These are phyloP conservation scores for Cordyceps fumosorosea DNA, from an alignment of 2,329 filamentous ascomycete species.

Conservation along the genomic window DNA sequence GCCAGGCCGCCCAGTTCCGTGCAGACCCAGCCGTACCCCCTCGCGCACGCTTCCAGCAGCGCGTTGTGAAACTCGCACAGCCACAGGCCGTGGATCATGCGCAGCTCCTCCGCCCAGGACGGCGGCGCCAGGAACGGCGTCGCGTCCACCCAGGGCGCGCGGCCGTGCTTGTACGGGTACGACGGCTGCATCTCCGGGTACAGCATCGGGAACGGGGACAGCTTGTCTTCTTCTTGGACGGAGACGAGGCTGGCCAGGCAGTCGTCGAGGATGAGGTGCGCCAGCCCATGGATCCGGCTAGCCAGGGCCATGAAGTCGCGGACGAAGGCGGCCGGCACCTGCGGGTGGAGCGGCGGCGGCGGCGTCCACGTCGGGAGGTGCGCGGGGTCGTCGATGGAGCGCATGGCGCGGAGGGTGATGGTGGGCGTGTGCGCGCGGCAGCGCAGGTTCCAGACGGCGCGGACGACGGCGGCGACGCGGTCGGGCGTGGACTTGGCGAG, in stretches of 20 bases:
- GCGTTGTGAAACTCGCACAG: background rate
- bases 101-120: background rate
- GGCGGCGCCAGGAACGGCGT: background rate
- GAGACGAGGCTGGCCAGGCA: background rate
- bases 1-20: background rate
- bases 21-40: background rate
- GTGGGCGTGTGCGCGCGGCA: background rate
- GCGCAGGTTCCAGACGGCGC: background rate
- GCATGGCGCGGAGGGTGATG: background rate
- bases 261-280: background rate
- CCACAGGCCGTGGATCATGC: conserved; percentile 1
- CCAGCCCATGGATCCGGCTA: background rate
- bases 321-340: background rate
- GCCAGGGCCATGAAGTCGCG: background rate
- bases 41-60: background rate
- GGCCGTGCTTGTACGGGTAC: background rate
- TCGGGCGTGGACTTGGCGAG: background rate
- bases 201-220: background rate
- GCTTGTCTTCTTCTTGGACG: background rate
- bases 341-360: background rate
- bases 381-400: background rate
- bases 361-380: background rate
- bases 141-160: background rate
- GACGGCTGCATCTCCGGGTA: background rate
- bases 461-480: background rate